phyloP scores from a whole-genome alignment of 1,139 yeast genomes.

The Starmera stellimalicola region DNA sequence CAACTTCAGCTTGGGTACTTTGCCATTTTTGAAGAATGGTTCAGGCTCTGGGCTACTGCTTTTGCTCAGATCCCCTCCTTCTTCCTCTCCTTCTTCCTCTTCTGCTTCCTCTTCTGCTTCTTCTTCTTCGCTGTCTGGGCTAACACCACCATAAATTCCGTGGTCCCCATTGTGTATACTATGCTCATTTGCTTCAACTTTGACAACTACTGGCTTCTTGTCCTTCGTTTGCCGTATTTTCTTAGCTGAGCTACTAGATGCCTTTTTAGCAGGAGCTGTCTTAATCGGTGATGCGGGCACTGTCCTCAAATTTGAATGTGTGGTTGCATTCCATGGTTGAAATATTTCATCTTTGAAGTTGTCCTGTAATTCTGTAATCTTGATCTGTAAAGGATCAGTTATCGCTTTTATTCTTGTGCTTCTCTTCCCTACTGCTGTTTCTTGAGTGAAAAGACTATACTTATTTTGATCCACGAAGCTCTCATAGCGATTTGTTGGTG shows the following conservation, averaged over 20 bases:
- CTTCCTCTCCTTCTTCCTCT: conserved; percentile 12
- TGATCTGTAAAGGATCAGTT: conserved; percentile 16
- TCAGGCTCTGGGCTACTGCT: conserved; percentile 8
- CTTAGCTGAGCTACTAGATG: not conserved
- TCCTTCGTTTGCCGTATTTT: not conserved
- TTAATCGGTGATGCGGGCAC: not conserved
- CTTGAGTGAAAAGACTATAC: conserved; percentile 4
- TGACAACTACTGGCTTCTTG: conserved; percentile 1
- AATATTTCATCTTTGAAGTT: conserved; percentile 9
- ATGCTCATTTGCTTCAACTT: not conserved
- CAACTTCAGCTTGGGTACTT: conserved; percentile 31
- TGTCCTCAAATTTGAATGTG: too few relatives aligned
- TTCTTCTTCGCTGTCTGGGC: conserved; percentile 10
- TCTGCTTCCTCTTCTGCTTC: conserved; percentile 13
- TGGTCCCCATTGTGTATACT: not conserved
- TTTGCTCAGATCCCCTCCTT: too few relatives aligned
- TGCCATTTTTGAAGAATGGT: conserved; percentile 8
- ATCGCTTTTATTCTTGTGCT: conserved; percentile 18
- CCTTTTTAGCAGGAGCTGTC: not conserved
- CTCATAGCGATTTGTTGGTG: conserved; percentile 13
- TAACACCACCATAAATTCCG: conserved; percentile 14
- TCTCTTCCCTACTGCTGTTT: conserved; percentile 14
- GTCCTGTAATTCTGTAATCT: conserved; percentile 15
- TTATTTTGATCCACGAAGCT: conserved; percentile 13
- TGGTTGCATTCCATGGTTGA: conserved; percentile 8